Base-by-base conservation (phyloP, 805 yeast genomes). In the Kodamaea hsintzibuensis region DNA sequence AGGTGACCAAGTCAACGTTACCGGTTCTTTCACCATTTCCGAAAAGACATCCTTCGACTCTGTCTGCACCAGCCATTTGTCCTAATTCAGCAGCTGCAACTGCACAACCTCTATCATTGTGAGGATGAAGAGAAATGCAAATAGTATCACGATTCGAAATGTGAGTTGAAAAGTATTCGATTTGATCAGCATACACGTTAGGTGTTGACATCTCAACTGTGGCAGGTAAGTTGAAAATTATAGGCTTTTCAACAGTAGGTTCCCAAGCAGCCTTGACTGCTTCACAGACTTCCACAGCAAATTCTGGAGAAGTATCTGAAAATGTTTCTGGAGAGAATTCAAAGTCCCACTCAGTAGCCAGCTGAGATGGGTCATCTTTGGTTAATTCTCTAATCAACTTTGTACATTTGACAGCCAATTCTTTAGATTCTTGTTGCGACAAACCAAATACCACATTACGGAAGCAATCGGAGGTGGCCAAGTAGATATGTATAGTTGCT, bases 11-110 rank as follows among this genome's bases (percentile, higher is more conserved):
- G 66, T 89, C 95, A 50, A 89, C 96, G 65, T 88, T 88, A 59
- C 96, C 96, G 3, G 96, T 88, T 69, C 96, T 83, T 75, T 88
- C 96, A 60, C 96, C 95, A 64, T 88, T 88, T 50, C 95, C 96
- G 62, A 88, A 88, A 47, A 88, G 72, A 72, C 93, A 88, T 18
- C 96, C 96, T 71, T 88, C 96, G 22, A 88, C 88, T 69, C 96
- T 82, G 68, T 88, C 91, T n/a, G 91, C 96, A 51, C 96, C 96
- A 2, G 91, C 96, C 70, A 88, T 64, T 64, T 84, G 85, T 46
- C 89, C 96, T 53, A 88, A 79, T 70, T 88, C 96, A 2, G 91
- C 86, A 37, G 95, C 95, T 9, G 93, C 95, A n/a, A 88, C 92
- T 12, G 89, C 92, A 68, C 93, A 88, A 18, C 96, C 96, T 64